These are phyloP conservation scores for Cryphonectria radicalis DNA, from an alignment of 2,329 filamentous ascomycete species.

Conservation along the genomic window DNA sequence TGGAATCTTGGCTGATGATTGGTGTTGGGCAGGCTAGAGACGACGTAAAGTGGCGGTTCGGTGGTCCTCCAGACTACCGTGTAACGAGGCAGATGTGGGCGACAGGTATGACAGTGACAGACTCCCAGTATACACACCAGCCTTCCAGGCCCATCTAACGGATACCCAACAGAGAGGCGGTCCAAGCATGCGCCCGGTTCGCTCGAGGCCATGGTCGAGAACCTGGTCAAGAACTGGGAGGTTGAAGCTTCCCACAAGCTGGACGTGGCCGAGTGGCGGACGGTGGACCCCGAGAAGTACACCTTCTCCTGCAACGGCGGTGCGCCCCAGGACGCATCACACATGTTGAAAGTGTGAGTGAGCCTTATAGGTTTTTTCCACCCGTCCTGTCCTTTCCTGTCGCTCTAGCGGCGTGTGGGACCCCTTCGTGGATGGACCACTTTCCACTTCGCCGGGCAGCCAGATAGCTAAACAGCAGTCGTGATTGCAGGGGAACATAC, in stretches of 20 bases:
- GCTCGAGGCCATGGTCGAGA: conserved; percentile 66
- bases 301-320: conserved; percentile 67
- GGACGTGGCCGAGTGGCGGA: conserved; percentile 65
- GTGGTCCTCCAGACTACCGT: conserved; percentile 64
- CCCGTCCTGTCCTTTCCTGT: no score
- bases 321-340: conserved; percentile 57
- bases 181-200: conserved; percentile 59
- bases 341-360: conserved; percentile 67
- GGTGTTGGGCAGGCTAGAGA: conserved; percentile 43
- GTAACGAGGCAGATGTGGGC: conserved; percentile 64
- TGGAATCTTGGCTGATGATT: conserved; percentile 16
- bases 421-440: background rate
- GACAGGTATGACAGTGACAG: conserved; percentile 55
- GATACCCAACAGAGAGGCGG: conserved; percentile 54
- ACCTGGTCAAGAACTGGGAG: conserved; percentile 76
- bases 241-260: conserved; percentile 72
- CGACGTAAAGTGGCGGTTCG: conserved; percentile 63
- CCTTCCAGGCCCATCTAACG: conserved; percentile 9
- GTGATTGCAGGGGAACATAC: conserved; percentile 52
- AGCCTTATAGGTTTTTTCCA: background rate
- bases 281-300: conserved; percentile 63
- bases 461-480: conserved; percentile 11
- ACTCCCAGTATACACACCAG: conserved; percentile 3
- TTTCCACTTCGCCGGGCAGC: conserved; percentile 11
- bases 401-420: background rate